Base-by-base conservation (phyloP, 1,284 basidiomycete species). In the Sporisorium exsertum region DNA sequence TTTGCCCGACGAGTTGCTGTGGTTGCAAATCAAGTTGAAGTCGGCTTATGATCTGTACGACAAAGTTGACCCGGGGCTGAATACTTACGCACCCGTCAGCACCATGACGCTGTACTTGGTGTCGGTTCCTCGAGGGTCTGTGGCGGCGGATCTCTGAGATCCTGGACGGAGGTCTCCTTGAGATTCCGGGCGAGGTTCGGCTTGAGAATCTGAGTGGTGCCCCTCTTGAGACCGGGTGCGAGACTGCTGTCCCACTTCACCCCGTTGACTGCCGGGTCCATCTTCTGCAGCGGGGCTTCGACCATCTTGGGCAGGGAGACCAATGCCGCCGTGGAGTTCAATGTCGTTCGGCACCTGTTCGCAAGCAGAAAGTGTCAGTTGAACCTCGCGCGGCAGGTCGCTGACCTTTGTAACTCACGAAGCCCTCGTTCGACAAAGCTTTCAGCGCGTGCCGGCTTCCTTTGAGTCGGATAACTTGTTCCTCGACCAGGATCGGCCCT, bases 1-100 rank as follows among this genome's bases (percentile, higher is more conserved):
- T 50, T 77, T 77, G 24, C 74, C 74, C 3, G 74, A 77, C 3
- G 74, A 77, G 49, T 77, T 77, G 20, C 74, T 77, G 56, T 18
- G 24, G 24, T 18, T 0, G 0, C 1, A 10, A 43, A 2, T 35
- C 35, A 7, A 26, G 18, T 47, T 16, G 15, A 27, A 26, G 24
- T 40, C 15, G 26, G 33, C 24, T 6, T 8, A 10, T 37, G 37
- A 24, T 5, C 10, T 46, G 35, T 13, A 24, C 8, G 27, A 18
- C 32, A 10, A 47, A 20, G 26, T 16, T 18, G 5, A 15, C 12
- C 8, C 18, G 7, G 0, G 0, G 9, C 22, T 2, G 10, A 10
- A n/a, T 43, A 76, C 73, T 69, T n/a, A 76, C 69, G 74, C 74
- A 10, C 74, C 74, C 8, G 74, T 77, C 46, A 77, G 35, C 24